These are phyloP conservation scores for Rhodomyrtus tomentosa DNA, from an alignment of 345 rosid genomes.

Conservation along the genomic window DNA sequence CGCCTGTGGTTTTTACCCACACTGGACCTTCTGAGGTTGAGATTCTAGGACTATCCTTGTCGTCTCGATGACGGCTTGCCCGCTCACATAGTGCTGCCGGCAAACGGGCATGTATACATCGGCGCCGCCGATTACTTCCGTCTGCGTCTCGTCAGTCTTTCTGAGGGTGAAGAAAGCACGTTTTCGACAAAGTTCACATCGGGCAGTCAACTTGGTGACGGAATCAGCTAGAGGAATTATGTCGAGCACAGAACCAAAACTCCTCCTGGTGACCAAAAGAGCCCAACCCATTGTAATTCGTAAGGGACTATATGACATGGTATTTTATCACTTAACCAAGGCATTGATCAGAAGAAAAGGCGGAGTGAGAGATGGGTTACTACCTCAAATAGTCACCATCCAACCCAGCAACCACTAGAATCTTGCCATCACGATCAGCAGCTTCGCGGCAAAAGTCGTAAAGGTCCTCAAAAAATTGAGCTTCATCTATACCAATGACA, in stretches of 20 bases:
- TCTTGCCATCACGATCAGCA: conserved; percentile 76
- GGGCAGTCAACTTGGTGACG: conserved; percentile 64
- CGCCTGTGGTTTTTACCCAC: conserved; percentile 1
- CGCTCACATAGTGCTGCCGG: conserved; percentile 57
- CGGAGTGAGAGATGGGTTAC: not conserved
- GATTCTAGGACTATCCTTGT: conserved; percentile 55
- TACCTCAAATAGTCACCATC: conserved; percentile 88
- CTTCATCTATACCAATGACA: conserved; percentile 94
- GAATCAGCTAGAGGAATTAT: conserved; percentile 75
- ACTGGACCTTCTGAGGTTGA: conserved; percentile 22
- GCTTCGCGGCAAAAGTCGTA: conserved; percentile 83
- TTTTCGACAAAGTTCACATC: conserved; percentile 74
- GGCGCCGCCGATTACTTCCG: conserved; percentile 68
- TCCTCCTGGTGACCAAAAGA: conserved; percentile 27
- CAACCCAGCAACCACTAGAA: conserved; percentile 75
- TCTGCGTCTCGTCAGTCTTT: conserved; percentile 57
- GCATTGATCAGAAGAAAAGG: not conserved
- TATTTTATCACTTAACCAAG: not conserved
- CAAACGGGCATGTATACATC: conserved; percentile 89
- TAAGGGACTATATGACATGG: not conserved
- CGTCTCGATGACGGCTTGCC: conserved; percentile 58
- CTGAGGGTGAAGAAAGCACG: conserved; percentile 64
- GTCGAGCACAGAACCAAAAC: conserved; percentile 76
- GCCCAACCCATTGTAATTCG: not conserved
- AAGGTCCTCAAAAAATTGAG: conserved; percentile 77